A percentile compares a stretch with the other conserved stretches of the same genome.
phyloP scores from a whole-genome alignment of 2,329 filamentous ascomycete genomes.

The Kalaharituber pfeilii region DNA sequence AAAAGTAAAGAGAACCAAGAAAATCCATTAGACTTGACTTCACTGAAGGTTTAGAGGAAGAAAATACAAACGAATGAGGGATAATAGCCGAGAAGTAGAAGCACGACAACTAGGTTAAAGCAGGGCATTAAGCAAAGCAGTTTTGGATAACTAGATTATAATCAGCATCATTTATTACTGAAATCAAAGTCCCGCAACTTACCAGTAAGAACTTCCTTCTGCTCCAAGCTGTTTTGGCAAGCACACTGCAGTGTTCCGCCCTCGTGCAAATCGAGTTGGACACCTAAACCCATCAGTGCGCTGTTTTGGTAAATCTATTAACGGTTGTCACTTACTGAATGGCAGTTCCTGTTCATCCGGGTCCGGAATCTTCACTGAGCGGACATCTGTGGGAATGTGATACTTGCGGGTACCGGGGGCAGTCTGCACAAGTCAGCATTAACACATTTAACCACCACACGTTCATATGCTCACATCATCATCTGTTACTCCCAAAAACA shows the following conservation, averaged over 20 bases:
- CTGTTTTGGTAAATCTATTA: too few relatives aligned
- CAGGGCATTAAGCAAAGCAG: neutral
- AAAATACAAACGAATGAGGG: neutral
- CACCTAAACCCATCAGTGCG: constrained; percentile 21
- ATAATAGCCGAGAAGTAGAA: neutral
- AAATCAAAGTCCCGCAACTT: constrained; percentile 22
- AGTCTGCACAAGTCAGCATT: constrained; percentile 33
- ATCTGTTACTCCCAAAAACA: constrained; percentile 59
- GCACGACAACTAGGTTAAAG: neutral
- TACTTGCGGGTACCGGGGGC: constrained; percentile 56
- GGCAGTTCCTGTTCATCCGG: constrained; percentile 84
- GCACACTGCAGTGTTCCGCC: constrained; percentile 47
- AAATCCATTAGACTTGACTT: too few relatives aligned
- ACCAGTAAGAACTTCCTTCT: constrained; percentile 36
- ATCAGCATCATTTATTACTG: neutral
- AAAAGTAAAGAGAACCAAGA: neutral
- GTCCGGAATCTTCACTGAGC: constrained; percentile 62
- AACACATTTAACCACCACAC: neutral
- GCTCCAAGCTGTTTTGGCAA: constrained; percentile 39
- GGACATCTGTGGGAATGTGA: constrained; percentile 63
- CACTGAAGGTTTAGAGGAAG: neutral
- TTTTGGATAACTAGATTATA: neutral
- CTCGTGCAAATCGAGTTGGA: constrained; percentile 45
- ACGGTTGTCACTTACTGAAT: constrained; percentile 42
- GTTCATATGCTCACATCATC: constrained; percentile 33